Evolutionary conservation across 2,329 filamentous ascomycete genomes (phyloP), one percentile per base, ranked within the genome.

Genomic region (Pseudomassariella vexata): DNA sequence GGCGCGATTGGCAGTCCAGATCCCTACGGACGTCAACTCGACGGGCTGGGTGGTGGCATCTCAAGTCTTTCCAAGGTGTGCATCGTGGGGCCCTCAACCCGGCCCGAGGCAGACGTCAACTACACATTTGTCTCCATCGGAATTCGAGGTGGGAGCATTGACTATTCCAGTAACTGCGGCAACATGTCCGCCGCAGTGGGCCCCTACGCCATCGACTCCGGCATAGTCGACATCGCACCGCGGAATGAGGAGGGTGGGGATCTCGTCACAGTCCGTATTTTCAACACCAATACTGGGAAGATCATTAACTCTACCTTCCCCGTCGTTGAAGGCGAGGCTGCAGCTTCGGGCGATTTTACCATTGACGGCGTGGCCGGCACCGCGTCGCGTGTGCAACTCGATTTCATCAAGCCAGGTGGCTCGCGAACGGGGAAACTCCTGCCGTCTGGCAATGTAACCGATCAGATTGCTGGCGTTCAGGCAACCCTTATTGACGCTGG

Each of bases 101-200:
- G 64, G 11, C 38, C 53, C 1, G 42, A 41, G 9, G 68, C 68
- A 0, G 73, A 85, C 41, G 64, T 85, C 9, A 76, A 84, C 37
- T 86, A 81, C 48, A 87, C 81, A 0, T 87, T 87, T 49, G 73
- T 81, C 2, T 76, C 79, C 23, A 62, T 86, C 6, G 81, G 81
- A 3, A 70, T 86, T 33, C 70, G 70, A 32, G 68, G 79, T 43
- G 60, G 62, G 5, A 57, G 62, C 19, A 65, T 87, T 3, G 82
- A 86, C 46, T 70, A 75, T 46, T 75, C 77, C 0, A 76, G 80
- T 16, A 87, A 85, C 45, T 86, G 82, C 49, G 82, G 82, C n/a
- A 86, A 86, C 51, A 82, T 87, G 78, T 75, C 66, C 5, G 68
- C 72, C 24, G 69, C 76, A 0, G 69, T 86, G 27, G 83, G 81